Evolutionary conservation across 805 yeast genomes (phyloP), one percentile per base, ranked within the genome.

Genomic region (Kazachstania taianensis): DNA sequence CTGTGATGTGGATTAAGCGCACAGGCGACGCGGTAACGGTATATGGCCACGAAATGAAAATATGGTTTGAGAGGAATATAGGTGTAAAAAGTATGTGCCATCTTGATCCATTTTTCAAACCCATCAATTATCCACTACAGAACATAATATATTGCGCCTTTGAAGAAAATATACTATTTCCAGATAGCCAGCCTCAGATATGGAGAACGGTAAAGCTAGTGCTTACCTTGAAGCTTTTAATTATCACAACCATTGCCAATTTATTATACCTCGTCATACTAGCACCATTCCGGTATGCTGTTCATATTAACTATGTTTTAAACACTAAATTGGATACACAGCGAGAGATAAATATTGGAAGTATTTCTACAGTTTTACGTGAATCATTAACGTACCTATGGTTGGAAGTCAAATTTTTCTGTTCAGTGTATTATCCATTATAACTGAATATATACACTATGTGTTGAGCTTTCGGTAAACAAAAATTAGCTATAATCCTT

Each of bases 241-340:
- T 16, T 4, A 14, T 31, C 19, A 12, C 5, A 20, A 12, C 9
- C 6, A n/a, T 18, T 8, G 17, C 16, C 7, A 18, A 20, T 5
- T n/a, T n/a, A 9, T 5, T 31, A 5, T 6, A 6, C 8, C 13
- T 16, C 5, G 24, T 31, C 10, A 5, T 31, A 7, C 12, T 20
- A 3, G 18, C 20, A 7, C 37, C 37, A 3, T 8, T 27, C 10
- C 5, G 14, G 10, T 34, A 34, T 13, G 10, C 29, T 2, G n/a
- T 6, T 18, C 37, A 34, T 10, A 17, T 34, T 12, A 34, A 34
- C 22, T 10, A n/a, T 20, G 18, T 34, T 5, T 28, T 34, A 15
- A 28, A 34, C 17, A n/a, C n/a, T n/a, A n/a, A n/a, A n/a, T n/a
- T n/a, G n/a, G n/a, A 29, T 17, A 20, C 20, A 5, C 19, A 29